Percentiles rank a stretch among this genome's conserved stretches.
These are phyloP conservation scores for Candida sithepensis DNA, from an alignment of 805 yeast species.

Conservation along the genomic window DNA sequence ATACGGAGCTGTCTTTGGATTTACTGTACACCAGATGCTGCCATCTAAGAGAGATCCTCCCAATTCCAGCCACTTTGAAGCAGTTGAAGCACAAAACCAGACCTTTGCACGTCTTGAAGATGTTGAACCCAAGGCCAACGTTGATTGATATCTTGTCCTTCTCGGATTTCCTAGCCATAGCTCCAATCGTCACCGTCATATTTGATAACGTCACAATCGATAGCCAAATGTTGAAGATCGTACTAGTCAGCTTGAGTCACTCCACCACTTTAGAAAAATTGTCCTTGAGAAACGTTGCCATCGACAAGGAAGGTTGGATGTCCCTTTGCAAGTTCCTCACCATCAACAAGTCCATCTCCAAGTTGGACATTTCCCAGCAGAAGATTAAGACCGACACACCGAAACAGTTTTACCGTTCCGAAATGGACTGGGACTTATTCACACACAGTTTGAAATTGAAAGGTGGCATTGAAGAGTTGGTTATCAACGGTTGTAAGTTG, in stretches of 20 bases:
- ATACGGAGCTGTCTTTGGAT: conserved; percentile 38
- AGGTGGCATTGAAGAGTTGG: conserved; percentile 57
- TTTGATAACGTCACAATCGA: conserved; percentile 56
- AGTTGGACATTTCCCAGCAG: conserved; percentile 57
- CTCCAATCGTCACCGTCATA: conserved; percentile 51
- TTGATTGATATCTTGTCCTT: conserved; percentile 54
- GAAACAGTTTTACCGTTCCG: conserved; percentile 34
- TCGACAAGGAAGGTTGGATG: conserved; percentile 55
- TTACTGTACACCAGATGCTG: conserved; percentile 48
- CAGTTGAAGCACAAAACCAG: conserved; percentile 48
- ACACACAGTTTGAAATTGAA: conserved; percentile 38
- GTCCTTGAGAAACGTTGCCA: conserved; percentile 67
- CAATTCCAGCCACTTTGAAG: conserved; percentile 49
- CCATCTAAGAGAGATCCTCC: conserved; percentile 45
- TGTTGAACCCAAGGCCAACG: conserved; percentile 57
- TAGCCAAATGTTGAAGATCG: conserved; percentile 48
- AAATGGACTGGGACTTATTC: conserved; percentile 53
- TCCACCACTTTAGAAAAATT: conserved; percentile 46
- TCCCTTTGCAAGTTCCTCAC: conserved; percentile 47
- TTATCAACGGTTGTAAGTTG: conserved; percentile 53
- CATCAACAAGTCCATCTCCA: conserved; percentile 39
- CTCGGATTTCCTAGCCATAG: conserved; percentile 53
- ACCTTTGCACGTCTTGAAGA: conserved; percentile 52
- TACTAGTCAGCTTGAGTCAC: conserved; percentile 42
- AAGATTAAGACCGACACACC: conserved; percentile 44